These are phyloP conservation scores for Eucalyptus albens DNA, from an alignment of 345 rosid species.

Conservation along the genomic window DNA sequence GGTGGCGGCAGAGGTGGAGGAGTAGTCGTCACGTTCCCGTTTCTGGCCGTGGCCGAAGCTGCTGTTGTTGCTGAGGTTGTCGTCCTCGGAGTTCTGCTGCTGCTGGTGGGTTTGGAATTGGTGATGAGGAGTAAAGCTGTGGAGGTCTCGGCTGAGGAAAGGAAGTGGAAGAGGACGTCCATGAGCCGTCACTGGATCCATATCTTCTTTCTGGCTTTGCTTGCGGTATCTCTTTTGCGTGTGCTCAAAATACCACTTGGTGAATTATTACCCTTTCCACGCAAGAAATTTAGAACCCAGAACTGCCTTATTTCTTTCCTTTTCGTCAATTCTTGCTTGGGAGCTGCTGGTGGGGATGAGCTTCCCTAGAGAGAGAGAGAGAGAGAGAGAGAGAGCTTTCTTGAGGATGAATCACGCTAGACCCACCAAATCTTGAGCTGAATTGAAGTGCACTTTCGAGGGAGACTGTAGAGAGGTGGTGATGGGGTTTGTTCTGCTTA, in stretches of 20 bases:
- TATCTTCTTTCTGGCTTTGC: neutral
- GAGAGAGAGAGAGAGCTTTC: neutral
- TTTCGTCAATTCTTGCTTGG: neutral
- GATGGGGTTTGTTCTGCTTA: neutral
- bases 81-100: constrained; percentile 37
- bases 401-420: neutral
- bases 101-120: constrained; percentile 46
- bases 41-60: constrained; percentile 34
- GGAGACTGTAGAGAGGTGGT: neutral
- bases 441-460: neutral
- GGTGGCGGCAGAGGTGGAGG: neutral
- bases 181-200: constrained; percentile 71
- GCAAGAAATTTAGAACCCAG: neutral
- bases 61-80: constrained; percentile 10
- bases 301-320: neutral
- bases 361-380: neutral
- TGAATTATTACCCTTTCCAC: neutral
- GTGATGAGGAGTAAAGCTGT: constrained; percentile 48
- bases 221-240: neutral
- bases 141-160: constrained; percentile 72
- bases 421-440: neutral
- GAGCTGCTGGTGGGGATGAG: neutral
- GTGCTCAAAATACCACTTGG: neutral
- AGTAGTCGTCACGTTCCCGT: constrained; percentile 53
- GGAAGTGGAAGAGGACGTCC: constrained; percentile 85